Percentiles rank a stretch among this genome's conserved stretches.
Conservation (phyloP, 441 rosid genomes). For the Euphorbia corollata region DNA sequence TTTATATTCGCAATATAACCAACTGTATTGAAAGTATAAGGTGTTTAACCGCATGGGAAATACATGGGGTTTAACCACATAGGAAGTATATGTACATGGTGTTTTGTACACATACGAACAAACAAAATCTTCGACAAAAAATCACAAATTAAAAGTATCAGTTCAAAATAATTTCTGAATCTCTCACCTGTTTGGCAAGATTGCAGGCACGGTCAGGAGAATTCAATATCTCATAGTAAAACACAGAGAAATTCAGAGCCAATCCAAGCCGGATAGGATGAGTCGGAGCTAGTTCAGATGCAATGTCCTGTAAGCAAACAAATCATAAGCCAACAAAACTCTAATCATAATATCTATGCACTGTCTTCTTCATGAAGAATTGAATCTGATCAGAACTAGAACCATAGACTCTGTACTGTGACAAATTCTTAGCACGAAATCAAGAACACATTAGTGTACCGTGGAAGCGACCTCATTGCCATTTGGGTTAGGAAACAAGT, state of each 20-base stretch:
- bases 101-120: too few species aligned
- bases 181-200: constrained; percentile 42
- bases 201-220: constrained; percentile 55
- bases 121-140: neutral
- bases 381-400: neutral
- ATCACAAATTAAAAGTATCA: neutral
- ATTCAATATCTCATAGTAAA: constrained; percentile 70
- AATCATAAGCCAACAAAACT: too few species aligned
- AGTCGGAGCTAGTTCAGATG: constrained; percentile 58
- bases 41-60: too few species aligned
- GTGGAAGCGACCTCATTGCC: neutral
- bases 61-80: too few species aligned
- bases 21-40: too few species aligned
- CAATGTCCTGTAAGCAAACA: constrained; percentile 45
- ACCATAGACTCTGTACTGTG: neutral
- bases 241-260: constrained; percentile 68
- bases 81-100: too few species aligned
- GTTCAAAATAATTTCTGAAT: constrained; percentile 11
- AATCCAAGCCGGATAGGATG: constrained; percentile 67
- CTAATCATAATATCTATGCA: neutral
- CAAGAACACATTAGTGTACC: neutral
- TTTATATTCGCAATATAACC: too few species aligned
- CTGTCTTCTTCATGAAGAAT: neutral
- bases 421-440: neutral
- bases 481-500: too few species aligned